Percentiles rank a stretch among this genome's conserved stretches.
Conservation (phyloP, 2,329 filamentous ascomycete species). For the Colletotrichum eleusines region DNA sequence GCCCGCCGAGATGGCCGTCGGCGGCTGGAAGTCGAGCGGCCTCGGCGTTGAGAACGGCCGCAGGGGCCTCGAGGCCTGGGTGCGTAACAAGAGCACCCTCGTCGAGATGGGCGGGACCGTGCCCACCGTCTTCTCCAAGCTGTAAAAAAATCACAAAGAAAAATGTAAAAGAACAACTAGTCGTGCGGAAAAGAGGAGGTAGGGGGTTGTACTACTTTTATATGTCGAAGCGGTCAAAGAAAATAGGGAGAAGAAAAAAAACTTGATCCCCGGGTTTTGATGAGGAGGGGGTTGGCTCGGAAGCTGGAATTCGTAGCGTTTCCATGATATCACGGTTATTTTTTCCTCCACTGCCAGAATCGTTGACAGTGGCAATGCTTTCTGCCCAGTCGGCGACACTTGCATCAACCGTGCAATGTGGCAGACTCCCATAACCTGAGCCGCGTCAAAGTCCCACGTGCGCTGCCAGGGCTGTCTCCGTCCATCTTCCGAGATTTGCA, state of each 20-base stretch:
- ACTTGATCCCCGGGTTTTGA: neutral
- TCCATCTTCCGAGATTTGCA: no score
- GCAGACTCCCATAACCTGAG: no score
- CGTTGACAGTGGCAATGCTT: no score
- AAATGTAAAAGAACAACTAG: neutral
- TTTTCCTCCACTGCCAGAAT: neutral
- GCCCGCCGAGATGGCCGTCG: slow-evolving; percentile 91
- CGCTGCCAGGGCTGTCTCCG: no score
- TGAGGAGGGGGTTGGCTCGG: neutral
- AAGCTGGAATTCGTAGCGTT: slow-evolving; percentile 20
- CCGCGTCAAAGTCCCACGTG: no score
- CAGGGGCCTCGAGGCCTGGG: slow-evolving; percentile 83
- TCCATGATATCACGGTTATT: slow-evolving; percentile 27
- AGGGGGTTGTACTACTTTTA: neutral
- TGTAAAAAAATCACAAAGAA: slow-evolving; percentile 55
- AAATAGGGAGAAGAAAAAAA: neutral
- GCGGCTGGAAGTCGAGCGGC: slow-evolving; percentile 92
- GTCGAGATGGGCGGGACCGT: slow-evolving; percentile 82
- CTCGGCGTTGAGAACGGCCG: slow-evolving; percentile 89
- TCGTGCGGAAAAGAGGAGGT: neutral
- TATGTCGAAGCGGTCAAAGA: neutral
- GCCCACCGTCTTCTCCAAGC: slow-evolving; percentile 79
- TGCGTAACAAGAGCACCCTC: slow-evolving; percentile 88
- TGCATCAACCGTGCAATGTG: neutral
- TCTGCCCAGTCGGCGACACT: no score